Percentiles rank a stretch among this genome's conserved stretches.
Evolutionary conservation across 2,329 filamentous ascomycete species (phyloP).

Genomic region (Exophiala mesophila): DNA sequence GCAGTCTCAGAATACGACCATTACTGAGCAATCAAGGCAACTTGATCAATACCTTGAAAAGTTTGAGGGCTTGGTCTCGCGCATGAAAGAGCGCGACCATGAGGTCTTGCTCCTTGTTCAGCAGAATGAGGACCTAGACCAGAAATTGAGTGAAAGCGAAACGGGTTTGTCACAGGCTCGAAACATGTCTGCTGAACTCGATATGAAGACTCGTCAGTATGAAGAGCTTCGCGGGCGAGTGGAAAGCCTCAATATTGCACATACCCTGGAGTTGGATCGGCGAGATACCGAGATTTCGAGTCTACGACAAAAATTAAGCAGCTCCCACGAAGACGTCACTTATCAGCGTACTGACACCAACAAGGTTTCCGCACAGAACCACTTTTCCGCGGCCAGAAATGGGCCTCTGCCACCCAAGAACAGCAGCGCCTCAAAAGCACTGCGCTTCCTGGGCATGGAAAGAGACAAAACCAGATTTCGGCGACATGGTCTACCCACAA

Average conservation of each 20-base stretch:
- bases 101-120: slow-evolving; percentile 16
- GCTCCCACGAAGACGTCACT: slow-evolving; percentile 20
- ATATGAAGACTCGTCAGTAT: slow-evolving; percentile 10
- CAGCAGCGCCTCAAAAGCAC: slow-evolving; percentile 16
- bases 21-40: slow-evolving; percentile 15
- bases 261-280: slow-evolving; percentile 17
- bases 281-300: slow-evolving; percentile 16
- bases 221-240: slow-evolving; percentile 17
- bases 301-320: slow-evolving; percentile 19
- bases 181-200: slow-evolving; percentile 3
- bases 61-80: slow-evolving; percentile 8
- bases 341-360: slow-evolving; percentile 19
- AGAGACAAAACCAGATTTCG: slow-evolving; percentile 14
- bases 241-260: slow-evolving; percentile 15
- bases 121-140: slow-evolving; percentile 11
- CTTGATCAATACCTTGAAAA: slow-evolving; percentile 10
- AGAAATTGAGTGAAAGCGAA: slow-evolving; percentile 9
- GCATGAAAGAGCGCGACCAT: slow-evolving; percentile 17
- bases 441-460: slow-evolving; percentile 21
- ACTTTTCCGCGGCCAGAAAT: slow-evolving; percentile 3
- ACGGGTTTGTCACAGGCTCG: slow-evolving; percentile 4
- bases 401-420: slow-evolving; percentile 5
- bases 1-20: slow-evolving; percentile 11
- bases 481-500: slow-evolving; percentile 9
- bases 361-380: slow-evolving; percentile 15